These are phyloP conservation scores for Phytophthora idaei DNA, from an alignment of 352 stramenopile species.

Conservation along the genomic window DNA sequence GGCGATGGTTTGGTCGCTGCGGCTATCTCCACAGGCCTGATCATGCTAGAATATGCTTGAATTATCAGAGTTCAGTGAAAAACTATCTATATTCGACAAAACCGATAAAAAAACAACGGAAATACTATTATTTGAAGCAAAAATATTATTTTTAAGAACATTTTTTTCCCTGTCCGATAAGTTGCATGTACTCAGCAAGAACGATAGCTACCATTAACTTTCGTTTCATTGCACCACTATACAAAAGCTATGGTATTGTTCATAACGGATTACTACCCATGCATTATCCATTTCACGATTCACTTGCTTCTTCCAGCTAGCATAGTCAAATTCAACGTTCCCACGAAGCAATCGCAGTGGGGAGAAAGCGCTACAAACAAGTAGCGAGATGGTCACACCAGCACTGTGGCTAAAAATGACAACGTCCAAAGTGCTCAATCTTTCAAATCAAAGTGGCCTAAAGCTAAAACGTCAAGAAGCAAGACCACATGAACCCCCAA, in stretches of 20 bases:
- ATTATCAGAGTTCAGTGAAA: too few species aligned
- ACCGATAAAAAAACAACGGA: too few species aligned
- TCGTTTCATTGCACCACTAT: too few species aligned
- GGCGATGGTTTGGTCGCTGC: neutral
- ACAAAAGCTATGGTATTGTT: too few species aligned
- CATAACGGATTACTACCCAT: too few species aligned
- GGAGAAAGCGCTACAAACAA: neutral
- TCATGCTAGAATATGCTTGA: neutral
- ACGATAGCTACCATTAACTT: too few species aligned
- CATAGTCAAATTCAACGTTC: neutral
- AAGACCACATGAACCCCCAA: neutral
- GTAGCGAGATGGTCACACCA: neutral
- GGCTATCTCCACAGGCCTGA: neutral
- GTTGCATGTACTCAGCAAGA: too few species aligned
- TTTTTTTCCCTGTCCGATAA: too few species aligned
- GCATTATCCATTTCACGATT: too few species aligned
- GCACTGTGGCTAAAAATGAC: neutral
- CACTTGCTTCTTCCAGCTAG: neutral
- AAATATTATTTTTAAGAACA: too few species aligned
- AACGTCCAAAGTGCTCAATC: neutral
- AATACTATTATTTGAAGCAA: too few species aligned
- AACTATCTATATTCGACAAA: too few species aligned
- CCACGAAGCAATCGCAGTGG: neutral
- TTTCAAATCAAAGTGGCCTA: neutral
- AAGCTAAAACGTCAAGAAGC: neutral